phyloP scores from a whole-genome alignment of 2,329 filamentous ascomycete species.

The Corynespora cassiicola region DNA sequence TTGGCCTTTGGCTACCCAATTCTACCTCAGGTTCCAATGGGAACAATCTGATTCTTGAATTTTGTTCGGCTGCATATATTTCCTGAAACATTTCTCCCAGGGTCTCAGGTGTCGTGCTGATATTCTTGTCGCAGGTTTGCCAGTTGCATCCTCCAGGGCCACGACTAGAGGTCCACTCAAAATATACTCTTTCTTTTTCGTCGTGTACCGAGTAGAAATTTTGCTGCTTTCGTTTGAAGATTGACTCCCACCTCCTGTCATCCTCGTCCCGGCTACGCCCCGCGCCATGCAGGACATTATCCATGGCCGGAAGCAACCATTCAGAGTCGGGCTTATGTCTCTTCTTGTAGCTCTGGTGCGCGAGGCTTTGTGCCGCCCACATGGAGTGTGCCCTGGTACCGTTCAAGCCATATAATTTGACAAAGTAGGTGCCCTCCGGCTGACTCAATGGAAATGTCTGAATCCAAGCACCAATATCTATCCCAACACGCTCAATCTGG shows the following conservation, averaged over 20 bases:
- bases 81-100: not conserved
- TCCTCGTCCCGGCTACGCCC: not conserved
- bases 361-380: slow-evolving; percentile 3
- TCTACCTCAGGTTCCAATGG: slow-evolving; percentile 20
- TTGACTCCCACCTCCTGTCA: slow-evolving; percentile 1
- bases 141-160: too few relatives aligned
- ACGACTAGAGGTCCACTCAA: slow-evolving; percentile 4
- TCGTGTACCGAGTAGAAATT: slow-evolving; percentile 9
- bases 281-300: too few relatives aligned
- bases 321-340: slow-evolving; percentile 8
- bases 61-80: not conserved
- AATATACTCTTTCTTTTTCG: too few relatives aligned
- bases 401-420: slow-evolving; percentile 3
- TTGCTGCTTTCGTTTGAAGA: not conserved
- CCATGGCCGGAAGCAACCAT: slow-evolving; percentile 10
- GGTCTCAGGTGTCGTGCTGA: not conserved
- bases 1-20: slow-evolving; percentile 16
- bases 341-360: slow-evolving; percentile 10
- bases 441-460: slow-evolving; percentile 21
- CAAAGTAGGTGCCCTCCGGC: not conserved
- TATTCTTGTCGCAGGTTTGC: too few relatives aligned
- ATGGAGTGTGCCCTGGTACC: slow-evolving; percentile 6
- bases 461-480: slow-evolving; percentile 36
- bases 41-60: not conserved
- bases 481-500: slow-evolving; percentile 20